Percentiles rank a stretch among this genome's conserved stretches.
phyloP scores from a whole-genome alignment of 345 rosid genomes.

The Conringia planisiliqua region DNA sequence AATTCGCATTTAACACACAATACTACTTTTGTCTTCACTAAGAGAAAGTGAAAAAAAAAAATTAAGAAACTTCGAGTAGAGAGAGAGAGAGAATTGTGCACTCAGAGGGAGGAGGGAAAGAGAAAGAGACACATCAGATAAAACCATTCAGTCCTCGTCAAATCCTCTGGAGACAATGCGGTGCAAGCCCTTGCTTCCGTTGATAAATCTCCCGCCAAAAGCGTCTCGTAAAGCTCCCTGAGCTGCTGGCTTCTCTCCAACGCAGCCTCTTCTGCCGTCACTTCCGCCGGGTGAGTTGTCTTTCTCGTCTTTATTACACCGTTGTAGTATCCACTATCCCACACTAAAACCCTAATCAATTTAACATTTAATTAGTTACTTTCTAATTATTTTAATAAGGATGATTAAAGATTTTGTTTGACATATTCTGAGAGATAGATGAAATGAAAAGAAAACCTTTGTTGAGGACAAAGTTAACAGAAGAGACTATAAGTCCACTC shows the following conservation, averaged over 20 bases:
- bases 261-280: constrained; percentile 82
- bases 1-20: constrained; percentile 23
- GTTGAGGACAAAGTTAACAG: constrained; percentile 92
- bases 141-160: constrained; percentile 96
- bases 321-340: constrained; percentile 96
- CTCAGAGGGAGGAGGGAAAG: constrained; percentile 81
- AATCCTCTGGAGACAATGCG: constrained; percentile 88
- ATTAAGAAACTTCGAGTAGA: background rate
- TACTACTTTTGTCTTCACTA: constrained; percentile 26
- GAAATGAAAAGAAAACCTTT: constrained; percentile 50
- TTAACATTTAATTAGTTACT: background rate
- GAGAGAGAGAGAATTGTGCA: constrained; percentile 39
- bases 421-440: background rate
- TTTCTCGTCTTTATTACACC: constrained; percentile 96
- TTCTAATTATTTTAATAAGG: background rate
- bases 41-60: background rate
- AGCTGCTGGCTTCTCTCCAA: constrained; percentile 94
- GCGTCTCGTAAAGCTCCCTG: constrained; percentile 80
- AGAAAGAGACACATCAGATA: constrained; percentile 93
- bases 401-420: background rate
- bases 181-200: constrained; percentile 58
- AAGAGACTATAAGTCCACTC: constrained; percentile 93
- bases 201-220: constrained; percentile 69
- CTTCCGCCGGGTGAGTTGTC: constrained; percentile 93
- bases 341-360: constrained; percentile 58